These are phyloP conservation scores for Laburnicola sp. DNA, from an alignment of 2,329 filamentous ascomycete species.

Conservation along the genomic window DNA sequence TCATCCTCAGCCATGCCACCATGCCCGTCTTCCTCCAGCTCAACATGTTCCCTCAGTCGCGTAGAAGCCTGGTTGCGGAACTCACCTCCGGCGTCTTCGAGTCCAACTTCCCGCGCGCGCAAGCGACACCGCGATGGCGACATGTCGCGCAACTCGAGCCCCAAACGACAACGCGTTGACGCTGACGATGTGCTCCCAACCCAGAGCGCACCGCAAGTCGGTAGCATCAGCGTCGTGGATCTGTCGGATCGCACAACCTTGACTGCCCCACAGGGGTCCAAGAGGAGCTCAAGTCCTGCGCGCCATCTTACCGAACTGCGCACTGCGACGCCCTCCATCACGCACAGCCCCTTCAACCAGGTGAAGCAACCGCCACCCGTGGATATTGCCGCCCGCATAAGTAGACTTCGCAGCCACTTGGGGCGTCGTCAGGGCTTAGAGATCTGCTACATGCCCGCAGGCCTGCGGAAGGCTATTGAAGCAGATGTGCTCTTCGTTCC, in stretches of 20 bases:
- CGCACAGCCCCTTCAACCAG: slow-evolving; percentile 10
- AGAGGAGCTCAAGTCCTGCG: slow-evolving; percentile 10
- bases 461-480: slow-evolving; percentile 10
- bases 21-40: too few relatives aligned
- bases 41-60: too few relatives aligned
- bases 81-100: too few relatives aligned
- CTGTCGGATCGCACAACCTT: slow-evolving; percentile 11
- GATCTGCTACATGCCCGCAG: slow-evolving; percentile 11
- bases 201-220: slow-evolving; percentile 9
- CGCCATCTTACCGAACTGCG: slow-evolving; percentile 4
- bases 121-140: background rate
- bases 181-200: slow-evolving; percentile 13
- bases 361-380: slow-evolving; percentile 2
- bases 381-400: slow-evolving; percentile 1
- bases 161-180: slow-evolving; percentile 14
- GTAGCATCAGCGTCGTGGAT: slow-evolving; percentile 9
- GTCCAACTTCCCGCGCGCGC: too few relatives aligned
- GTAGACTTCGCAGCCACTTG: slow-evolving; percentile 3
- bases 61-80: too few relatives aligned
- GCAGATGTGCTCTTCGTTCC: slow-evolving; percentile 2
- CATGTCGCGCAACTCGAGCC: slow-evolving; percentile 14
- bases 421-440: slow-evolving; percentile 3
- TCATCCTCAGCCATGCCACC: too few relatives aligned
- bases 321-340: background rate
- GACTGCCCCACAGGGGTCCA: slow-evolving; percentile 3